phyloP scores from a whole-genome alignment of 2,329 filamentous ascomycete genomes.

The Beauveria brongniartii region DNA sequence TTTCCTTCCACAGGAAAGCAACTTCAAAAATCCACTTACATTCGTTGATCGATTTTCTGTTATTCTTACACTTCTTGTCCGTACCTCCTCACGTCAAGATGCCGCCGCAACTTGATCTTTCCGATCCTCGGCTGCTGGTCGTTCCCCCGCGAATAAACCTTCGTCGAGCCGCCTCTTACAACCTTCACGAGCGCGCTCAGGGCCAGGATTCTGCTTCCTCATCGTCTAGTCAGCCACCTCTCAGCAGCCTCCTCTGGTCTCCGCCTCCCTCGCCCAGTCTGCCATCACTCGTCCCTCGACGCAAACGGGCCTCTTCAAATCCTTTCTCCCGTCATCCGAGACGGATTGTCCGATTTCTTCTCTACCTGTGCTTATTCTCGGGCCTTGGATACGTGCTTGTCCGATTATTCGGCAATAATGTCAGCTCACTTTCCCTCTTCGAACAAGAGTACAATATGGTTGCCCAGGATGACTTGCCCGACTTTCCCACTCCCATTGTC shows the following conservation, averaged over 20 bases:
- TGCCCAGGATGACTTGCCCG: slow-evolving; percentile 55
- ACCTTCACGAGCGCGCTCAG: slow-evolving; percentile 39
- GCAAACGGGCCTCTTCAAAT: slow-evolving; percentile 52
- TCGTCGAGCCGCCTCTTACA: slow-evolving; percentile 50
- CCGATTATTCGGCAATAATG: slow-evolving; percentile 21
- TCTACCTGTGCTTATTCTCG: slow-evolving; percentile 44
- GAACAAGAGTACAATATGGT: slow-evolving; percentile 57
- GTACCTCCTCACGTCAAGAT: slow-evolving; percentile 24
- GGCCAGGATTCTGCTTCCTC: slow-evolving; percentile 40
- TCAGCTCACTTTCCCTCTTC: slow-evolving; percentile 36
- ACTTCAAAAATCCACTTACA: not conserved
- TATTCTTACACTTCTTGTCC: slow-evolving; percentile 16
- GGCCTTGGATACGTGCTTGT: slow-evolving; percentile 41
- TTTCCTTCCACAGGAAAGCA: not conserved
- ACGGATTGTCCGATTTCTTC: slow-evolving; percentile 46
- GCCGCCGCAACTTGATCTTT: slow-evolving; percentile 39
- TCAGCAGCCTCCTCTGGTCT: slow-evolving; percentile 60
- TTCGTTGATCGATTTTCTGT: slow-evolving; percentile 5
- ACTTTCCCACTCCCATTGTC: slow-evolving; percentile 64
- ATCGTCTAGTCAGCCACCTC: slow-evolving; percentile 55
- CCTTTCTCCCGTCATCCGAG: slow-evolving; percentile 41
- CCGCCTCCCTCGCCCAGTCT: slow-evolving; percentile 64
- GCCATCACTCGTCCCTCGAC: slow-evolving; percentile 57
- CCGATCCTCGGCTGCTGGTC: slow-evolving; percentile 41
- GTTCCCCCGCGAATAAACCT: slow-evolving; percentile 50